A percentile compares a stretch with the other conserved stretches of the same genome.
Evolutionary conservation across 805 yeast species (phyloP).

Genomic region (Kodamaea hsintzibuensis): DNA sequence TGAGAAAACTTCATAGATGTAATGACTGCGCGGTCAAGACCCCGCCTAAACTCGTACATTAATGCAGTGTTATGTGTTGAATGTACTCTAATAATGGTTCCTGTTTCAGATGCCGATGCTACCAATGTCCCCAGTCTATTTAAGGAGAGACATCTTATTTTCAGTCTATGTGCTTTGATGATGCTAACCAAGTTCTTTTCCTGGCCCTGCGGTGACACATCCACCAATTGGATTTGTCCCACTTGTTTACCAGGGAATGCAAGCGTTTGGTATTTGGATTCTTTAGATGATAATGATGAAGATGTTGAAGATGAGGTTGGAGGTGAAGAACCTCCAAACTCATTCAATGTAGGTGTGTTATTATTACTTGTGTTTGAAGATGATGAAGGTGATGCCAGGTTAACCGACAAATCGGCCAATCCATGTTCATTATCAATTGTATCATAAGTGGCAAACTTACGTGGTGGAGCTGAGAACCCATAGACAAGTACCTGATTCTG

Average conservation of each 20-base stretch:
- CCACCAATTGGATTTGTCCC: conserved; percentile 82
- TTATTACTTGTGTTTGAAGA: neutral
- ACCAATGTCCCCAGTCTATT: conserved; percentile 64
- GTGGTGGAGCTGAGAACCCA: conserved; percentile 81
- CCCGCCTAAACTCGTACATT: conserved; percentile 85
- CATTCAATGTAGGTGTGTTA: conserved; percentile 1
- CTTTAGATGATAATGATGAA: conserved; percentile 1
- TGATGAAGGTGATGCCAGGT: conserved; percentile 13
- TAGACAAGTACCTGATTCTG: conserved; percentile 69
- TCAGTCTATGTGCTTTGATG: conserved; percentile 74
- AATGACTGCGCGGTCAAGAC: conserved; percentile 79
- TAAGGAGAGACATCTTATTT: conserved; percentile 61
- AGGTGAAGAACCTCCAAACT: conserved; percentile 7
- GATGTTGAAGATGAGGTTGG: conserved; percentile 11
- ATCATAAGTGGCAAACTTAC: conserved; percentile 60
- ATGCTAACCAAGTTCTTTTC: conserved; percentile 65
- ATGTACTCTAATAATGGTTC: conserved; percentile 77
- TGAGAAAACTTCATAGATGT: conserved; percentile 85
- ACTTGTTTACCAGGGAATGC: conserved; percentile 76
- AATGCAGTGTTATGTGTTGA: conserved; percentile 67
- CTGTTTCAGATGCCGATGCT: conserved; percentile 81
- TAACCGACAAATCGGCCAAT: conserved; percentile 55
- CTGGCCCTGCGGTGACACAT: conserved; percentile 64
- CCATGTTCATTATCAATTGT: conserved; percentile 66
- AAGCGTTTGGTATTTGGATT: conserved; percentile 47